Conservation (phyloP, 345 rosid genomes). For the Arabidopsis suecica region DNA sequence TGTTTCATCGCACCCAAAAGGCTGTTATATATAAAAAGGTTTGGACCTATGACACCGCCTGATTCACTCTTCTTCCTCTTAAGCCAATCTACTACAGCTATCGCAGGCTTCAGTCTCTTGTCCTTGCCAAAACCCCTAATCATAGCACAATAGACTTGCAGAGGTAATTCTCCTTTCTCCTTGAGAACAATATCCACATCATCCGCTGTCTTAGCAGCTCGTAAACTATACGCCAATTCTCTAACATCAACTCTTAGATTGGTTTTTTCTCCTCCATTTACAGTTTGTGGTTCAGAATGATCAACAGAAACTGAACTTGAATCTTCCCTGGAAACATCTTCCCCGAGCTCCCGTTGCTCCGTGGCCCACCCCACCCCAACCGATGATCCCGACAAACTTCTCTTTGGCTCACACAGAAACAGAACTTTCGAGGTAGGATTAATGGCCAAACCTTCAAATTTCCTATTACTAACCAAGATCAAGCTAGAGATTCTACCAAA, state of each 20-base stretch:
- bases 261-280: slow-evolving; percentile 41
- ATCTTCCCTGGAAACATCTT: slow-evolving; percentile 48
- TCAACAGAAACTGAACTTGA: slow-evolving; percentile 40
- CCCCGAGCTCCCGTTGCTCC: slow-evolving; percentile 59
- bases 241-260: slow-evolving; percentile 61
- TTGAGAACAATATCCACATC: slow-evolving; percentile 77
- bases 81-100: slow-evolving; percentile 87
- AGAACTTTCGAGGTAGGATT: slow-evolving; percentile 43
- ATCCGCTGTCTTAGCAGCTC: slow-evolving; percentile 66
- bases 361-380: slow-evolving; percentile 61
- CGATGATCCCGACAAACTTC: slow-evolving; percentile 39
- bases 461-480: slow-evolving; percentile 43
- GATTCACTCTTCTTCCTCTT: slow-evolving; percentile 73
- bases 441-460: slow-evolving; percentile 33
- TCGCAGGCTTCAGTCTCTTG: slow-evolving; percentile 60
- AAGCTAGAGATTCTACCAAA: slow-evolving; percentile 43
- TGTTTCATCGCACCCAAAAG: slow-evolving; percentile 79
- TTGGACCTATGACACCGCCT: slow-evolving; percentile 61
- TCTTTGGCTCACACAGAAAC: slow-evolving; percentile 47
- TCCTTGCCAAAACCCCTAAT: slow-evolving; percentile 77
- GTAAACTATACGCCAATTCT: slow-evolving; percentile 58
- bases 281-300: slow-evolving; percentile 26
- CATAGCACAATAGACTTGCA: slow-evolving; percentile 67
- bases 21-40: slow-evolving; percentile 74
- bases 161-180: slow-evolving; percentile 69